Evolutionary conservation across 2,329 filamentous ascomycete species (phyloP).

Genomic region (Claviceps spartinae): DNA sequence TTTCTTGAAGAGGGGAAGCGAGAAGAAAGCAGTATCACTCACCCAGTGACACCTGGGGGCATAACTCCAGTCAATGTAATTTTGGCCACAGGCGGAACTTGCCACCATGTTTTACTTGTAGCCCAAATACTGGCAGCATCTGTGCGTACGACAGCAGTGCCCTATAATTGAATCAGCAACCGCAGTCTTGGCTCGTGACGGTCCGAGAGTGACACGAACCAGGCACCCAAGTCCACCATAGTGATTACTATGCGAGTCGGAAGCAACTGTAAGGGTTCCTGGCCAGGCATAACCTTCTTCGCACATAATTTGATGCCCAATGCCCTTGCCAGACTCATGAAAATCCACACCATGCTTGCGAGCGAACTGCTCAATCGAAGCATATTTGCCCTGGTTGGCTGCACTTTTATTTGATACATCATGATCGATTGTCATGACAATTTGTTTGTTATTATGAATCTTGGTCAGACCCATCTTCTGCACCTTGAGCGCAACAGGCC

Average conservation of each 20-base stretch:
- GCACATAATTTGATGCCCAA: slow-evolving; percentile 65
- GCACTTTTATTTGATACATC: slow-evolving; percentile 76
- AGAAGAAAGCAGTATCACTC: background rate
- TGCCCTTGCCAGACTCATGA: slow-evolving; percentile 55
- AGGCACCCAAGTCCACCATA: slow-evolving; percentile 70
- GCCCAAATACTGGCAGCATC: slow-evolving; percentile 81
- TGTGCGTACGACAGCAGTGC: slow-evolving; percentile 68
- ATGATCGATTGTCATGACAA: slow-evolving; percentile 77
- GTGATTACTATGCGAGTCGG: slow-evolving; percentile 65
- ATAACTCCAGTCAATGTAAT: slow-evolving; percentile 64
- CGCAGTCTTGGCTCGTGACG: slow-evolving; percentile 16
- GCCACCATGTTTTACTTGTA: slow-evolving; percentile 75
- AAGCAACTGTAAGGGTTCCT: slow-evolving; percentile 67
- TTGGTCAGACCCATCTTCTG: slow-evolving; percentile 64
- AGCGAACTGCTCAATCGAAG: slow-evolving; percentile 70
- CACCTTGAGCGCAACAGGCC: slow-evolving; percentile 62
- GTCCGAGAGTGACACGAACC: slow-evolving; percentile 17
- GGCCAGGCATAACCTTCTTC: slow-evolving; percentile 70
- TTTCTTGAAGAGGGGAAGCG: background rate
- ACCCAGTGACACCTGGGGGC: slow-evolving; percentile 50
- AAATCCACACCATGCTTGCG: slow-evolving; percentile 63
- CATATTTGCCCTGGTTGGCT: slow-evolving; percentile 71
- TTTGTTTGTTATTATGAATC: slow-evolving; percentile 55
- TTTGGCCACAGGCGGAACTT: slow-evolving; percentile 71
- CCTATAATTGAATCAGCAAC: background rate